These are phyloP conservation scores for Clonostachys solani DNA, from an alignment of 2,329 filamentous ascomycete species.

Conservation along the genomic window DNA sequence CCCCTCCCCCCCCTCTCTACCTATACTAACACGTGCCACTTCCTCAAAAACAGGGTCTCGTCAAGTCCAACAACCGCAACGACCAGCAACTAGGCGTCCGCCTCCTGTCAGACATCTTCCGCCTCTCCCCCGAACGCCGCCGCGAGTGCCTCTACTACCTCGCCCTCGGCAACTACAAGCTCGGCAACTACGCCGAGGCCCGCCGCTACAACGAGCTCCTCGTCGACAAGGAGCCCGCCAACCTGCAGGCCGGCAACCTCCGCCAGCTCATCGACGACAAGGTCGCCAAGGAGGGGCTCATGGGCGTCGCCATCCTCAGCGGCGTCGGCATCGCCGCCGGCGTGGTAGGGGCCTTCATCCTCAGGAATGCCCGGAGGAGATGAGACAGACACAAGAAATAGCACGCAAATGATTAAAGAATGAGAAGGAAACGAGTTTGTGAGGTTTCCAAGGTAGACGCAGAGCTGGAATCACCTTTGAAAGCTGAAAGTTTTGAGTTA, in stretches of 20 bases:
- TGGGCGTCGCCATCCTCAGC: slow-evolving; percentile 93
- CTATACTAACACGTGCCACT: background rate
- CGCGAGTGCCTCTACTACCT: slow-evolving; percentile 99
- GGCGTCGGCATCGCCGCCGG: slow-evolving; percentile 90
- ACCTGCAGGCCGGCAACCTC: slow-evolving; percentile 85
- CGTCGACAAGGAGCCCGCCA: slow-evolving; percentile 84
- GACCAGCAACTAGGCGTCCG: slow-evolving; percentile 95
- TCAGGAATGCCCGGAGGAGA: slow-evolving; percentile 68
- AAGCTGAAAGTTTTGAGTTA: too few species aligned
- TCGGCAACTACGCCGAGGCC: slow-evolving; percentile 95
- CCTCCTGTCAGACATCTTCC: slow-evolving; percentile 94
- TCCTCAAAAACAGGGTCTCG: slow-evolving; percentile 88
- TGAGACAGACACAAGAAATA: slow-evolving; percentile 15
- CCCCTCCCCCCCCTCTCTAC: slow-evolving; percentile 1
- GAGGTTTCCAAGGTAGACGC: background rate
- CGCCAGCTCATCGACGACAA: slow-evolving; percentile 89
- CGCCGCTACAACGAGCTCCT: slow-evolving; percentile 91
- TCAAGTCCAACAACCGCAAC: slow-evolving; percentile 79
- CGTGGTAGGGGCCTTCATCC: slow-evolving; percentile 82
- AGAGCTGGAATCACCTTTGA: background rate
- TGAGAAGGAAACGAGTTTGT: background rate
- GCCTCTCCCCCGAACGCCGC: slow-evolving; percentile 83
- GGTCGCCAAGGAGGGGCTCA: slow-evolving; percentile 87
- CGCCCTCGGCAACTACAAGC: slow-evolving; percentile 94
- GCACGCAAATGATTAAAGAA: background rate